Percentiles rank a stretch among this genome's conserved stretches.
Conservation (phyloP, 352 stramenopile species). For the Peronospora destructor region DNA sequence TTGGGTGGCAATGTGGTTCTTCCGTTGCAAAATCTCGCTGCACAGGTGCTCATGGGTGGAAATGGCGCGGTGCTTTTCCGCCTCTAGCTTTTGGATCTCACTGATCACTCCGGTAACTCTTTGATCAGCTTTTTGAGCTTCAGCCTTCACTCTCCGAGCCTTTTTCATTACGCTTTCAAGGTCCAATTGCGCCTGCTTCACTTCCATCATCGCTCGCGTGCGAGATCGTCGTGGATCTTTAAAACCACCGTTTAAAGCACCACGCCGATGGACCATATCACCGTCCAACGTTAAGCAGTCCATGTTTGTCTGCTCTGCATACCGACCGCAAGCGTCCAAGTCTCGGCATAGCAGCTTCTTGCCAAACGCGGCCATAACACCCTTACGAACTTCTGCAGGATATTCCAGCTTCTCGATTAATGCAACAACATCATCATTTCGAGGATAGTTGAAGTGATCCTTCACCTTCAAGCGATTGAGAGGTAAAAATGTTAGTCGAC, state of each 20-base stretch:
- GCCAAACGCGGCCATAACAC: slow-evolving; percentile 94
- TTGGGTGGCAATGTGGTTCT: slow-evolving; percentile 65
- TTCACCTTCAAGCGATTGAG: slow-evolving; percentile 88
- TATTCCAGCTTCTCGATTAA: slow-evolving; percentile 86
- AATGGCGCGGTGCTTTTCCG: slow-evolving; percentile 70
- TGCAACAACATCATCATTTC: slow-evolving; percentile 77
- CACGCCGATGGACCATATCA: slow-evolving; percentile 94
- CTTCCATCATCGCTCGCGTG: slow-evolving; percentile 76
- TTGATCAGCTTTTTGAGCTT: slow-evolving; percentile 87
- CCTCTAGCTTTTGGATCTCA: slow-evolving; percentile 79
- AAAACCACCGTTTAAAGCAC: slow-evolving; percentile 95
- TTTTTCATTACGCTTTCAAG: slow-evolving; percentile 64
- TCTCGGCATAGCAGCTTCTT: slow-evolving; percentile 95
- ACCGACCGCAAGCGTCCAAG: slow-evolving; percentile 84
- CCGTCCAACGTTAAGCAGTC: slow-evolving; percentile 98
- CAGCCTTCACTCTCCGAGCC: slow-evolving; percentile 79
- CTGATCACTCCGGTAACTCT: slow-evolving; percentile 77
- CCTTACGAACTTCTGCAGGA: slow-evolving; percentile 78
- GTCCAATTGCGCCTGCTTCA: slow-evolving; percentile 66
- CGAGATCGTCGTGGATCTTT: slow-evolving; percentile 85
- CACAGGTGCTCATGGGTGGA: slow-evolving; percentile 67
- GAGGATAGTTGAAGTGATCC: slow-evolving; percentile 63
- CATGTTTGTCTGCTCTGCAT: slow-evolving; percentile 84
- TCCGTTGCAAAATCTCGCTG: slow-evolving; percentile 74
- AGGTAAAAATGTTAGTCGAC: slow-evolving; percentile 96